A percentile compares a stretch with the other conserved stretches of the same genome.
Conservation (phyloP, 805 yeast genomes). For the Yamadazyma olivae region DNA sequence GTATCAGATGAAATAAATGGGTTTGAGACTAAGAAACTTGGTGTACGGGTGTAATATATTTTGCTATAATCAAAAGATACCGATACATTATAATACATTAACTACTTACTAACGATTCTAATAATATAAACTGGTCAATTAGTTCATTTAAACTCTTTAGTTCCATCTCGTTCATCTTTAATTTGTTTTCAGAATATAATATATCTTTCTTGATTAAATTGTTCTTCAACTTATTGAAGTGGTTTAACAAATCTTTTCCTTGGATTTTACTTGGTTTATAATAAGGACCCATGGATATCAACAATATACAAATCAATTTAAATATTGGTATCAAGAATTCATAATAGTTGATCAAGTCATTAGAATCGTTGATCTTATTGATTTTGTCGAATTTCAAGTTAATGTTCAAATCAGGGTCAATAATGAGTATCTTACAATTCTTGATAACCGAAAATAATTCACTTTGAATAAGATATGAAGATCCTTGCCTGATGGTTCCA, state of each 20-base stretch:
- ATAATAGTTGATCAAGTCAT: slow-evolving; percentile 37
- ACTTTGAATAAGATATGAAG: slow-evolving; percentile 69
- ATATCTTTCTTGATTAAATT: slow-evolving; percentile 64
- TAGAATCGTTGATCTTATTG: slow-evolving; percentile 34
- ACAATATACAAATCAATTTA: slow-evolving; percentile 64
- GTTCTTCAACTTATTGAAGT: slow-evolving; percentile 52
- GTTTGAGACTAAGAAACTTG: no score
- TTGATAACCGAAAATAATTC: slow-evolving; percentile 65
- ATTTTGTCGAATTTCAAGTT: slow-evolving; percentile 34
- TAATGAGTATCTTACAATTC: slow-evolving; percentile 51
- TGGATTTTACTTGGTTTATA: slow-evolving; percentile 57
- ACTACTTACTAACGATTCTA: slow-evolving; percentile 41
- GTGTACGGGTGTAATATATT: no score
- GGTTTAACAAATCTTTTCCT: slow-evolving; percentile 48
- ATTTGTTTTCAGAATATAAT: slow-evolving; percentile 24
- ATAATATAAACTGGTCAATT: slow-evolving; percentile 52
- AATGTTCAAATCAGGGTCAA: slow-evolving; percentile 81
- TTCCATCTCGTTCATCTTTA: slow-evolving; percentile 23
- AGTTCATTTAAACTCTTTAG: slow-evolving; percentile 46
- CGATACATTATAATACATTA: neutral
- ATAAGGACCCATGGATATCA: slow-evolving; percentile 75
- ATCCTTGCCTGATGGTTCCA: slow-evolving; percentile 75
- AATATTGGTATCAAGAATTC: slow-evolving; percentile 72
- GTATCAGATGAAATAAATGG: no score
- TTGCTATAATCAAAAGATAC: no score